These are phyloP conservation scores for Raphidocelis subcapitata DNA, from an alignment of 139 green algal species.

Conservation along the genomic window DNA sequence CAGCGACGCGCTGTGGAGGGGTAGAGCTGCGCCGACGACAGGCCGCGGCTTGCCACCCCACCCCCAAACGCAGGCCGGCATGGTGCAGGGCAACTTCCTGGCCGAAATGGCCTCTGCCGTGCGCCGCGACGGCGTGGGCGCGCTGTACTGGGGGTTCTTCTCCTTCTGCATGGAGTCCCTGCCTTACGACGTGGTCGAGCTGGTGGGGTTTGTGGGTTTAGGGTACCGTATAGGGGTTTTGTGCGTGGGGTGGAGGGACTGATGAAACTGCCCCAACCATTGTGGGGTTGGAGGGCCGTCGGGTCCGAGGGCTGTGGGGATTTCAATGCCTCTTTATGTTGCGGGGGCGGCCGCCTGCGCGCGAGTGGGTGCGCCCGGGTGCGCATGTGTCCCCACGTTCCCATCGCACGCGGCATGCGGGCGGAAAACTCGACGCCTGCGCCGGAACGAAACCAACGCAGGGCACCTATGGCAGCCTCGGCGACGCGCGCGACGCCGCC, in stretches of 20 bases:
- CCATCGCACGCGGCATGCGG: neutral
- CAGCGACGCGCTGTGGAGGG: no score
- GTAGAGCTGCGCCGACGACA: no score
- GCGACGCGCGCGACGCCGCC: slow-evolving; percentile 14
- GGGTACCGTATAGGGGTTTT: neutral
- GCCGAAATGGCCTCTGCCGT: slow-evolving; percentile 45
- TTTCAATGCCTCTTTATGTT: no score
- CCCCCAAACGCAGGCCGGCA: slow-evolving; percentile 39
- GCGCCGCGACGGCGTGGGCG: slow-evolving; percentile 26
- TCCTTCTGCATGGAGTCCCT: slow-evolving; percentile 58
- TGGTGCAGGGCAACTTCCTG: slow-evolving; percentile 45
- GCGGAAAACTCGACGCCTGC: neutral
- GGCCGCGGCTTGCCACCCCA: neutral
- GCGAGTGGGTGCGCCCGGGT: no score
- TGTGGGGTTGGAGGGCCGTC: no score
- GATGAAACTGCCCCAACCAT: no score
- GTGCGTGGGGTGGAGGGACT: no score
- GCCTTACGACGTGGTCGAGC: slow-evolving; percentile 68
- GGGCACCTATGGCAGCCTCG: slow-evolving; percentile 25
- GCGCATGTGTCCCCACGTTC: neutral
- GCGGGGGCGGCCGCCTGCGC: no score
- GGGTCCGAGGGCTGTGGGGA: no score
- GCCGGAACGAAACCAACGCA: no score
- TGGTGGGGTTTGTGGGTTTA: slow-evolving; percentile 42
- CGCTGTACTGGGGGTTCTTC: slow-evolving; percentile 62